A percentile compares a stretch with the other conserved stretches of the same genome.
Evolutionary conservation across 768 basidiomycete species (phyloP).

Genomic region (Gloeostereum incarnatum): DNA sequence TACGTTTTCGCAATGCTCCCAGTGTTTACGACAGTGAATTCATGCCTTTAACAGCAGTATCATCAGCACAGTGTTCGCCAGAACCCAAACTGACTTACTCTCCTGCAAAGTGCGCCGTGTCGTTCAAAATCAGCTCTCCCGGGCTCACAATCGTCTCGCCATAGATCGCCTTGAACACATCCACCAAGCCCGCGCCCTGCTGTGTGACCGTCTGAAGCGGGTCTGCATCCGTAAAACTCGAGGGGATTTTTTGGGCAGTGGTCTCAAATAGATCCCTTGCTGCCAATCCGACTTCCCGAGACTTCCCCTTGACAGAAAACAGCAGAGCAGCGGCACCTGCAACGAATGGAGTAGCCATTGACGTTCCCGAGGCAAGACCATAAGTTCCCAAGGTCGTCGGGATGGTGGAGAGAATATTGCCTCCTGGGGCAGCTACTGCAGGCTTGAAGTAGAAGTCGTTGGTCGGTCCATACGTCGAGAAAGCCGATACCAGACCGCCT

Average conservation of each 20-base stretch:
- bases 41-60: slow-evolving; percentile 23
- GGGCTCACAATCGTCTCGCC: slow-evolving; percentile 43
- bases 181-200: slow-evolving; percentile 47
- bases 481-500: slow-evolving; percentile 48
- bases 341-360: slow-evolving; percentile 34
- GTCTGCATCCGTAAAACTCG: slow-evolving; percentile 36
- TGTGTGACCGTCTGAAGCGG: slow-evolving; percentile 42
- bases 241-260: slow-evolving; percentile 33
- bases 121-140: slow-evolving; percentile 52
- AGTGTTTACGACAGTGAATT: slow-evolving; percentile 43
- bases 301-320: slow-evolving; percentile 29
- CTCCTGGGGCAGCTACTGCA: slow-evolving; percentile 42
- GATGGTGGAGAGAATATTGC: slow-evolving; percentile 33
- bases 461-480: slow-evolving; percentile 50
- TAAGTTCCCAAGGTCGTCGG: slow-evolving; percentile 30
- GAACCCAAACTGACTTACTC: slow-evolving; percentile 20
- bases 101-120: slow-evolving; percentile 44
- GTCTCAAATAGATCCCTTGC: slow-evolving; percentile 37
- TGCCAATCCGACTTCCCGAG: slow-evolving; percentile 15
- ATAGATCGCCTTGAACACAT: slow-evolving; percentile 50
- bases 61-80: neutral
- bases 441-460: slow-evolving; percentile 54
- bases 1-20: slow-evolving; percentile 32
- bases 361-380: slow-evolving; percentile 32
- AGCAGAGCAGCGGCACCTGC: slow-evolving; percentile 36